phyloP scores from a whole-genome alignment of 2,329 filamentous ascomycete species.

The Aspergillus niger region DNA sequence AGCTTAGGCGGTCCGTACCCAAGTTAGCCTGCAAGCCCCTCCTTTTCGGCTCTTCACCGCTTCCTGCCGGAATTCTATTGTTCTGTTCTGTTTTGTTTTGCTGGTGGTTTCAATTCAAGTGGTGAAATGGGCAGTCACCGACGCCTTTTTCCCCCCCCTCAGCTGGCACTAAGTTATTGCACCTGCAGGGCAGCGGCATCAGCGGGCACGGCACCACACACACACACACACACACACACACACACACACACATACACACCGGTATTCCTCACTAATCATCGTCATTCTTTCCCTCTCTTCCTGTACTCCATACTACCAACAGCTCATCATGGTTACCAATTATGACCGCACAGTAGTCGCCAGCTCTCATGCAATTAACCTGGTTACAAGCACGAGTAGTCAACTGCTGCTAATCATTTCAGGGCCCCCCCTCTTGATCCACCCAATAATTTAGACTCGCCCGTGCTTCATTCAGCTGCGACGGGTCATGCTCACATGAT shows the following conservation, averaged over 20 bases:
- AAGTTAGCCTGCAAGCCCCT: conserved; percentile 17
- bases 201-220: conserved; percentile 1
- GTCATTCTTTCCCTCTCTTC: not conserved
- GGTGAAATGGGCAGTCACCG: not conserved
- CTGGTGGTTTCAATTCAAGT: no score
- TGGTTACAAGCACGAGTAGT: not conserved
- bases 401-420: conserved; percentile 1
- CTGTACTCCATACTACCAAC: conserved; percentile 2
- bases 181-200: conserved; percentile 6
- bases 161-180: conserved; percentile 5
- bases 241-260: not conserved
- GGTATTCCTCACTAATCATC: conserved; percentile 1
- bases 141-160: not conserved
- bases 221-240: not conserved
- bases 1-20: conserved; percentile 18
- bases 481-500: conserved; percentile 25
- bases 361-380: conserved; percentile 5
- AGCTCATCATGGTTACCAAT: conserved; percentile 1
- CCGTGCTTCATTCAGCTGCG: conserved; percentile 5
- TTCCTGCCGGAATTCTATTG: conserved; percentile 12
- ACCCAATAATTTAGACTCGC: conserved; percentile 3
- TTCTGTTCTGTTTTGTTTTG: not conserved
- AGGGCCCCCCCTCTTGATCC: conserved; percentile 7
- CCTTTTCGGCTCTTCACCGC: conserved; percentile 18
- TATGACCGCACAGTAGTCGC: not conserved